phyloP scores from a whole-genome alignment of 345 rosid species.

The Citrus cavaleriei region DNA sequence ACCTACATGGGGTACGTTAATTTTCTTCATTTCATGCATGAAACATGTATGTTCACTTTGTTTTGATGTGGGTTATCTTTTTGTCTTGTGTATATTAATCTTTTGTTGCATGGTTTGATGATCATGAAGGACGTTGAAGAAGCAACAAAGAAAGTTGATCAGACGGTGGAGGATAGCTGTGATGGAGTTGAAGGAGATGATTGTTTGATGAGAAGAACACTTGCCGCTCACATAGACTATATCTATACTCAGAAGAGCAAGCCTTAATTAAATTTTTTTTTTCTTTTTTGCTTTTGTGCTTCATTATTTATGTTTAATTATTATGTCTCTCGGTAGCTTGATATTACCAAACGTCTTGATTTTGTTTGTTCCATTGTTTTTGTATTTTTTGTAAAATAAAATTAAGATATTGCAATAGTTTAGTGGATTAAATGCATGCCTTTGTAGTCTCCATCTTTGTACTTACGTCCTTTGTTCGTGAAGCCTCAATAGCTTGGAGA shows the following conservation, averaged over 20 bases:
- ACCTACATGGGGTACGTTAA: constrained; percentile 16
- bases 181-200: constrained; percentile 31
- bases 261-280: background rate
- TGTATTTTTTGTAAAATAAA: background rate
- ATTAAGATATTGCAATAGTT: background rate
- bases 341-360: background rate
- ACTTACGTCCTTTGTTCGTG: too few species aligned
- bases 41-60: background rate
- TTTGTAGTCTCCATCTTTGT: too few species aligned
- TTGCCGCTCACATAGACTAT: constrained; percentile 30
- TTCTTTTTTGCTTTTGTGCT: background rate
- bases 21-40: background rate
- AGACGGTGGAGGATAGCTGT: constrained; percentile 16
- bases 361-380: background rate
- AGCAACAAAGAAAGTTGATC: background rate
- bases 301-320: background rate
- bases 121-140: constrained; percentile 3
- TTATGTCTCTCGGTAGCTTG: background rate
- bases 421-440: too few species aligned
- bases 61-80: background rate
- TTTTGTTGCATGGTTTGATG: background rate
- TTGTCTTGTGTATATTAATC: background rate
- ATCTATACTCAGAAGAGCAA: constrained; percentile 31
- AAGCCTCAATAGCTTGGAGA: background rate
- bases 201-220: constrained; percentile 38